Evolutionary conservation across 2,329 filamentous ascomycete genomes (phyloP).

Genomic region (Ophiostoma triangulosporum): DNA sequence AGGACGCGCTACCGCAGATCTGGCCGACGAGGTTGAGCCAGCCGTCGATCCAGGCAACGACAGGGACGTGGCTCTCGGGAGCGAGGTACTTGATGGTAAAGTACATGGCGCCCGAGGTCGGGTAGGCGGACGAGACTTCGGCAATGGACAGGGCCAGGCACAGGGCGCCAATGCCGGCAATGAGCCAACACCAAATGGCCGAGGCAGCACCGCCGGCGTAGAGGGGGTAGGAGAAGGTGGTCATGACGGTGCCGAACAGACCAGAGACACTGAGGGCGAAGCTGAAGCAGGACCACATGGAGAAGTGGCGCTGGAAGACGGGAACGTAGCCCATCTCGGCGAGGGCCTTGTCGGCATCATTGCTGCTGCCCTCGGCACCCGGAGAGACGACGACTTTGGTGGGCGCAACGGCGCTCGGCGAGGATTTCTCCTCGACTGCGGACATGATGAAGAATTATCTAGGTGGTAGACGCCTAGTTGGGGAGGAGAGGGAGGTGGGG

Average conservation of each 20-base stretch:
- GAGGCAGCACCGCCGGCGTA: slow-evolving; percentile 38
- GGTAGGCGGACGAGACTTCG: slow-evolving; percentile 44
- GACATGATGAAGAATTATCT: not conserved
- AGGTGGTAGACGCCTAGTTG: not conserved
- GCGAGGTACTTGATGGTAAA: slow-evolving; percentile 42
- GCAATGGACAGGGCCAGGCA: slow-evolving; percentile 40
- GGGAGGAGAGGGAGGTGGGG: not conserved
- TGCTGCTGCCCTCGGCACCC: slow-evolving; percentile 5
- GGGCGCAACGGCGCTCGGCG: not conserved
- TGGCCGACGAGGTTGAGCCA: slow-evolving; percentile 40
- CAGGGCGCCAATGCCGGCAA: slow-evolving; percentile 42
- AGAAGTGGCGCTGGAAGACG: slow-evolving; percentile 45
- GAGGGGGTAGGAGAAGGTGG: slow-evolving; percentile 41
- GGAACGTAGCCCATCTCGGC: slow-evolving; percentile 26
- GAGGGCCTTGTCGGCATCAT: slow-evolving; percentile 21
- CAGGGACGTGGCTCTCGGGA: slow-evolving; percentile 31
- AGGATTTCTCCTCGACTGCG: not conserved
- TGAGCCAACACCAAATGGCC: slow-evolving; percentile 45
- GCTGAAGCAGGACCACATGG: slow-evolving; percentile 41
- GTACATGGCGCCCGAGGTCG: slow-evolving; percentile 35
- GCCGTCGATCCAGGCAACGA: slow-evolving; percentile 34
- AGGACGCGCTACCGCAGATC: slow-evolving; percentile 39
- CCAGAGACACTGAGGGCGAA: slow-evolving; percentile 45
- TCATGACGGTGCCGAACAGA: slow-evolving; percentile 40
- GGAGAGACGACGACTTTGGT: not conserved